Base-by-base conservation (phyloP, 306 rosid genomes). In the Trifolium pratense region DNA sequence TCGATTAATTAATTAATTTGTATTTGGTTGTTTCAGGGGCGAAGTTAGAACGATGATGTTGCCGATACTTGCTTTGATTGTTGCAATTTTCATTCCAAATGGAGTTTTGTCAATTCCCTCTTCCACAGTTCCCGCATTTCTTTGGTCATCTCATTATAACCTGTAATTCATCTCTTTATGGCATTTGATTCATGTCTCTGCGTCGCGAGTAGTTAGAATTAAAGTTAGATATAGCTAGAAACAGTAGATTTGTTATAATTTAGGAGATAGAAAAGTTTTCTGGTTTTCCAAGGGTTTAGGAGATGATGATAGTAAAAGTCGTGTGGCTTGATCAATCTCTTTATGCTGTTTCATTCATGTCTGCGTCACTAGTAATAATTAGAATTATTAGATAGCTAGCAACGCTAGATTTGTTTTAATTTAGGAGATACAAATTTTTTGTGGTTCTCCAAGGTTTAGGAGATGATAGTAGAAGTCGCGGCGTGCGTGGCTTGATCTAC, bases 71-170 rank as follows among this genome's bases (percentile, higher is more conserved):
- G 83, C 67, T 68, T 71, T 88, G 82, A 21, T 86, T 66, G 46
- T 87, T 42, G 82, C 63, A 13, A 4, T 82, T 71, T 55, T 73
- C 12, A 17, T 82, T 74, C 89, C 87, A 5, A 60, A 74, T 23
- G 46, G 31, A 29, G 60, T 82, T 45, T 70, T 83, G 5, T 79
- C 89, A 37, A 57, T 26, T 72, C 83, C 91, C 3, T 86, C 92
- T 4, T 86, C 92, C 63, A 89, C 97, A 2, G 87, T 76, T 64
- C 96, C 98, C 4, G 98, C 98, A 48, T 89, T 93, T 52, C 90
- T 93, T 62, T 93, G 98, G 98, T 89, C 96, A 2, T 86, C 94
- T 16, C 84, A 89, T 75, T 83, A 81, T 58, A 63, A 78, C 40
- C 68, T 74, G 89, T 84, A 36, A 36, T 6, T 7, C 1, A 32